A percentile compares a stretch with the other conserved stretches of the same genome.
Conservation (phyloP, 148 eudicot genomes). For the Pouteria glomerata region DNA sequence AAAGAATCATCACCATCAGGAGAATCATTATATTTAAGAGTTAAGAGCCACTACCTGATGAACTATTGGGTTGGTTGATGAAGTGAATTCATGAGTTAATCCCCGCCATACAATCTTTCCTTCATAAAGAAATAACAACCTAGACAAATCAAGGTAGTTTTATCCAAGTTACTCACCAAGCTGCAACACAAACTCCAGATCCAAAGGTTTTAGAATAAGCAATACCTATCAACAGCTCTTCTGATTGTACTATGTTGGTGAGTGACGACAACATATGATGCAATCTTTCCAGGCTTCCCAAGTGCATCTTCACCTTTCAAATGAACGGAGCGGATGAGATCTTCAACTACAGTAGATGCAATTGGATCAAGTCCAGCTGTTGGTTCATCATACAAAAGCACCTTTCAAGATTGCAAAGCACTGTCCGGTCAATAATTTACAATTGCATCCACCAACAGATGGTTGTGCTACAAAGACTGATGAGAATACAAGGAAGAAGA, state of each 20-base stretch:
- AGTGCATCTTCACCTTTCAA: conserved; percentile 66
- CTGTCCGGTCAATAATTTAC: background rate
- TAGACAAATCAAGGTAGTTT: conserved; percentile 23
- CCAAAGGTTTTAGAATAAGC: conserved; percentile 3
- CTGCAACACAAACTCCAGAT: background rate
- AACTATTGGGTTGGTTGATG: conserved; percentile 81
- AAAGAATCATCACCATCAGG: background rate
- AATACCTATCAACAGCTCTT: conserved; percentile 93
- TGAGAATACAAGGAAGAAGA: background rate
- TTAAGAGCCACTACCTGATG: conserved; percentile 53
- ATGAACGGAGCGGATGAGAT: conserved; percentile 94
- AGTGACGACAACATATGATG: conserved; percentile 84
- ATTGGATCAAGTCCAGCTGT: conserved; percentile 99
- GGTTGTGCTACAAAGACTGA: background rate
- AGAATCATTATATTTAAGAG: background rate
- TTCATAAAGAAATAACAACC: conserved; percentile 72
- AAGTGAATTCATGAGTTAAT: conserved; percentile 76
- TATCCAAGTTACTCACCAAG: background rate
- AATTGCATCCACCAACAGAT: background rate
- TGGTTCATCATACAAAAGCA: conserved; percentile 90
- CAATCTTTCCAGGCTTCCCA: conserved; percentile 73
- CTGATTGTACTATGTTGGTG: conserved; percentile 92
- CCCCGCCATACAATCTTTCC: conserved; percentile 95
- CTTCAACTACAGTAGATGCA: conserved; percentile 98
- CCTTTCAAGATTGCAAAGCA: conserved; percentile 35